Base-by-base conservation (phyloP, 345 rosid genomes). In the Capsella bursapastoris region DNA sequence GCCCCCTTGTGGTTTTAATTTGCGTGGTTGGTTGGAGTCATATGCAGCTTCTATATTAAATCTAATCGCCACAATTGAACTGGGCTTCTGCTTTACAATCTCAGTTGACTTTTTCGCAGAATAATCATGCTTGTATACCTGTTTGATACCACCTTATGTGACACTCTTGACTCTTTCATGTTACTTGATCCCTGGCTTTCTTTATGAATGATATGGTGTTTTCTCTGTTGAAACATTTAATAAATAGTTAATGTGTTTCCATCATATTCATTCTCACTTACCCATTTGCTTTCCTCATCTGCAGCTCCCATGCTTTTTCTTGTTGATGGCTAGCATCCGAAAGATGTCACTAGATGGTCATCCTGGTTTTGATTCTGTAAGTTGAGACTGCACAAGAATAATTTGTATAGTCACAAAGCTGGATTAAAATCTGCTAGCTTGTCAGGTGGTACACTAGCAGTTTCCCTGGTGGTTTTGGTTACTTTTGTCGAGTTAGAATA, bases 351-450 rank as follows among this genome's bases (percentile, higher is more conserved):
- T 91, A 34, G 72, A 90, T 83, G 81, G 86, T 79, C 92, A 94
- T 81, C 95, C 87, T 15, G 98, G 96, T 29, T 94, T 91, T 84
- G 97, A 94, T 80, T 81, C 74, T 72, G 98, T 94, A 88, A 88
- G 92, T 38, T 71, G 43, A 68, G 18, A 41, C 57, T 37, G 4
- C 74, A 67, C 66, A 58, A 29, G 22, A 25, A 34, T 56, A n/a
- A 45, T 5, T 51, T 38, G 10, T 31, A 1, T 18, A 32, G 13
- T 44, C 64, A 25, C 7, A 31, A 60, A 15, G 14, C 6, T 56
- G 22, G 8, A 13, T 55, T 28, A 18, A 29, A 32, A 22, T 25
- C 44, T 18, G 22, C 35, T 60, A 14, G 28, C 68, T 71, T 50
- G 40, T 62, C 69, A 32, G n/a, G 32, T 57, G 53, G 47, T 41